phyloP scores from a whole-genome alignment of 2,329 filamentous ascomycete species.

The Aspergillus fumigatus region DNA sequence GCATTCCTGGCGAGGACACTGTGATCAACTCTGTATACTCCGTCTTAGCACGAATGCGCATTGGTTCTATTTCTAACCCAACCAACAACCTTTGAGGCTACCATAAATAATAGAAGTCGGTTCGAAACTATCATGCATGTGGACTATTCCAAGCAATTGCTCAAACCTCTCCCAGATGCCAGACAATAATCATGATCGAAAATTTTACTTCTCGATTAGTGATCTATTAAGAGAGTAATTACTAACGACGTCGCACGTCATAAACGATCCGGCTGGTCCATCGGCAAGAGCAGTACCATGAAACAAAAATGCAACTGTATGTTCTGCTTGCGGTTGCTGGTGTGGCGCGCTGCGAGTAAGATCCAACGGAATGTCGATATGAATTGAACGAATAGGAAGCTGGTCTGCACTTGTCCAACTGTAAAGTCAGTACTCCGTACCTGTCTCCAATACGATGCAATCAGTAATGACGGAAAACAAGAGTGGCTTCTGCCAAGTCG shows the following conservation, averaged over 20 bases:
- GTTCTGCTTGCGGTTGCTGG: neutral
- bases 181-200: neutral
- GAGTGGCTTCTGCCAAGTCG: neutral
- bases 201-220: neutral
- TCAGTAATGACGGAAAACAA: neutral
- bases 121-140: neutral
- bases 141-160: no score
- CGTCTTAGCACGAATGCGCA: neutral
- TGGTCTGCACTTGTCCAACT: neutral
- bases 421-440: neutral
- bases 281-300: neutral
- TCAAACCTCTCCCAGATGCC: no score
- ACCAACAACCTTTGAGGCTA: neutral
- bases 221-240: neutral
- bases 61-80: neutral
- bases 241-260: neutral
- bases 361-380: neutral
- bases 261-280: neutral
- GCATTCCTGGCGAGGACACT: neutral
- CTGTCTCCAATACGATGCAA: no score
- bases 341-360: neutral
- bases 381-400: neutral
- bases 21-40: neutral
- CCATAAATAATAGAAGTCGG: no score
- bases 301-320: neutral